Base-by-base conservation (phyloP, 2,329 filamentous ascomycete genomes). In the Leptographium radiaticola region DNA sequence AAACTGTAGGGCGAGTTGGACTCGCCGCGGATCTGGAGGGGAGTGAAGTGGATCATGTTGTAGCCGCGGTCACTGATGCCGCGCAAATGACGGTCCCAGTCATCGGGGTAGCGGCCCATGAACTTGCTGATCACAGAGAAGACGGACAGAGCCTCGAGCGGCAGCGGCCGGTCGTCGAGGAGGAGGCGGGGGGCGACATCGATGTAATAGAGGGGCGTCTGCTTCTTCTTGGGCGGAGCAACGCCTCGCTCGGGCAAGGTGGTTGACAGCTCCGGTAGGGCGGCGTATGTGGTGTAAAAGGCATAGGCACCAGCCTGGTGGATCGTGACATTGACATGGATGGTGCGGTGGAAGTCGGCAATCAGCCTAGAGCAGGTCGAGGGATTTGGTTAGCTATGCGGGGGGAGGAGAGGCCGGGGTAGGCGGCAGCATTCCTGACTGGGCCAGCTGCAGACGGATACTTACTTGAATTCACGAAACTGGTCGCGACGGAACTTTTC, bases 31-130 rank as follows among this genome's bases (percentile, higher is more conserved):
- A 86, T 77, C 75, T 95, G 93, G 60, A 98, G 74, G 11, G 93
- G 93, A 2, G 93, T 96, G 68, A 98, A 98, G 68, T 98, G 93
- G 56, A 98, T 83, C 89, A 97, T 96, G 71, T 98, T 98, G 76
- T 98, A 98, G 47, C 90, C 90, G 57, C 93, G 80, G 63, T 87
- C 81, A 66, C 87, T 87, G 66, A 98, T 95, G 33, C 93, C 90
- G 54, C 79, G 77, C 55, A 98, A 72, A 66, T 97, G 91, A 51
- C 81, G 85, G 65, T 96, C 82, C 90, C 91, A 98, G 63, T 95
- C 87, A 16, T 75, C 75, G 0, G 91, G 89, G 65, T 93, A 95
- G 64, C 84, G 83, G 58, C 93, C 93, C 88, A 98, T 94, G 71
- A 96, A 96, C 70, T 98, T 98, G 65, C 91, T 96, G 58, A 98